These are phyloP conservation scores for Perkinsus olseni DNA, from an alignment of 169 alveolate genomes.

Conservation along the genomic window DNA sequence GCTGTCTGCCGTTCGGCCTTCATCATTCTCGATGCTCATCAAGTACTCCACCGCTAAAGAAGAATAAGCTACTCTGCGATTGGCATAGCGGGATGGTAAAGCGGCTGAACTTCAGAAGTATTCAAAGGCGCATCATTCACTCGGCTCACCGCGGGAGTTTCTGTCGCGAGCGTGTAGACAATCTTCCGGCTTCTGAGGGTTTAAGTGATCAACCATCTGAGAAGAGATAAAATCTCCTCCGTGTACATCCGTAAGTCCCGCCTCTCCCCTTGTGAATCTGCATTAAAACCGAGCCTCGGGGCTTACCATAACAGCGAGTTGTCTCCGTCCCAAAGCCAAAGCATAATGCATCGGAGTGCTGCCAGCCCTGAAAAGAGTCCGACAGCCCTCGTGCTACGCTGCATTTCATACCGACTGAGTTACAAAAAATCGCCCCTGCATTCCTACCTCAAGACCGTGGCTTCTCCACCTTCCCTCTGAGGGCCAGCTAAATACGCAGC, in stretches of 20 bases:
- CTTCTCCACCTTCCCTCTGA: neutral
- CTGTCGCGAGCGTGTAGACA: neutral
- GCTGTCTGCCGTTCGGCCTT: neutral
- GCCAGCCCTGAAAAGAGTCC: neutral
- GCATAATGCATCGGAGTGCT: neutral
- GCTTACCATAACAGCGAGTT: neutral
- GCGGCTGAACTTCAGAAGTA: neutral
- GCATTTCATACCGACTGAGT: too few species aligned
- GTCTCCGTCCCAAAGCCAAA: neutral
- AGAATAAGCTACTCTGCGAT: too few species aligned
- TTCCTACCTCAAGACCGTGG: neutral
- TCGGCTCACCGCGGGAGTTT: neutral
- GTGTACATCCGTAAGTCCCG: neutral
- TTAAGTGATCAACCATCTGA: neutral
- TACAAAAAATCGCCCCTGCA: neutral
- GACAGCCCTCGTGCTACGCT: too few species aligned
- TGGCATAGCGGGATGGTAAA: neutral
- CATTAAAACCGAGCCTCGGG: too few species aligned
- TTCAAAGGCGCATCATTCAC: too few species aligned
- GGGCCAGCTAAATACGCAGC: neutral
- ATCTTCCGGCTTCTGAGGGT: neutral
- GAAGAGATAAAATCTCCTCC: neutral
- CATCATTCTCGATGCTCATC: neutral
- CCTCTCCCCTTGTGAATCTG: neutral
- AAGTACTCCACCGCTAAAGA: neutral